A percentile compares a stretch with the other conserved stretches of the same genome.
Evolutionary conservation across 2,329 filamentous ascomycete genomes (phyloP).

Genomic region (Diplodia scrobiculata): DNA sequence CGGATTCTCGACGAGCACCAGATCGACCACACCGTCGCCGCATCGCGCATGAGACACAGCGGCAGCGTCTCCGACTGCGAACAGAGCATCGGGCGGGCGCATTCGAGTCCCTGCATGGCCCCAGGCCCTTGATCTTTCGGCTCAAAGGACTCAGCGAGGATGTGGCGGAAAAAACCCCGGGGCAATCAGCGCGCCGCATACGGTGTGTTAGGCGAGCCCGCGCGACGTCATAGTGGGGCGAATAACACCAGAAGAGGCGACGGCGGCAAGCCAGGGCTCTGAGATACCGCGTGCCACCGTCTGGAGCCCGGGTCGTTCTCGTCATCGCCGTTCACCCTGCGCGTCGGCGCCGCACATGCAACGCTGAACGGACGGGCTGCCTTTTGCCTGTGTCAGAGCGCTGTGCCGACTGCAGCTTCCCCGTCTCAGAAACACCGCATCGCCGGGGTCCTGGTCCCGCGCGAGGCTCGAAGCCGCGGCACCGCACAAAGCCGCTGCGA

Average conservation of each 20-base stretch:
- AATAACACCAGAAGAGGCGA: constrained; percentile 25
- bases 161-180: constrained; percentile 1
- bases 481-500: constrained; percentile 12
- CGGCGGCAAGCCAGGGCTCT: constrained; percentile 23
- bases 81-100: background rate
- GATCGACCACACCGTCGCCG: constrained; percentile 9
- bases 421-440: background rate
- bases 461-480: background rate
- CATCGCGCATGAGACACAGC: background rate
- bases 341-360: constrained; percentile 20
- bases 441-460: background rate
- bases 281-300: constrained; percentile 21
- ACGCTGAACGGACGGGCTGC: constrained; percentile 21
- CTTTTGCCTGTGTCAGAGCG: constrained; percentile 12
- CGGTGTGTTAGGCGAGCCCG: constrained; percentile 25
- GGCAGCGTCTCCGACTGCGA: background rate
- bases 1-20: constrained; percentile 16
- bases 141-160: constrained; percentile 21
- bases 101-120: constrained; percentile 17
- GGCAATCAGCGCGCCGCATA: constrained; percentile 21
- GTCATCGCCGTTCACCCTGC: constrained; percentile 8
- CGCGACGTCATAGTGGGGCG: constrained; percentile 26
- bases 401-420: constrained; percentile 7
- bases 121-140: background rate
- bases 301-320: constrained; percentile 18